Evolutionary conservation across 371 early-diverging fungal species (phyloP).

Genomic region (Synchytrium microbalum): DNA sequence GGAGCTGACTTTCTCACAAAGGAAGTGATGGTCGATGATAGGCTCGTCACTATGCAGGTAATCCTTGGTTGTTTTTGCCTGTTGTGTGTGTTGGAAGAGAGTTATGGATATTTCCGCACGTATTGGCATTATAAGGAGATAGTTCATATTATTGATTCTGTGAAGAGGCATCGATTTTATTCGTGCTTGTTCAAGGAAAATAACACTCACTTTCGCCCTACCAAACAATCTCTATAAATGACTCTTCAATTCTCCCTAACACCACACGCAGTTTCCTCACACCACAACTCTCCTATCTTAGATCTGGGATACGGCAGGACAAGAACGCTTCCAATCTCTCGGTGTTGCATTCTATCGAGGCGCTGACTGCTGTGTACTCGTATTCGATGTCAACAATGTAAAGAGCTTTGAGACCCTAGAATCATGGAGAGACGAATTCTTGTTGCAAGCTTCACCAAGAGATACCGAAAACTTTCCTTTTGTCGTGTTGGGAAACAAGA

Average conservation of each 20-base stretch:
- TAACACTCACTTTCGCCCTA: no score
- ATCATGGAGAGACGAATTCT: conserved; percentile 96
- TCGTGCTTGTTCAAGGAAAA: no score
- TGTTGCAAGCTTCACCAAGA: conserved; percentile 87
- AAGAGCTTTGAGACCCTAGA: conserved; percentile 93
- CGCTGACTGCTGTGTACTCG: conserved; percentile 98
- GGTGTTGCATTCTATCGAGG: conserved; percentile 94
- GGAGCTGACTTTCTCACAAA: conserved; percentile 99
- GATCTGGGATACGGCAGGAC: conserved; percentile 49
- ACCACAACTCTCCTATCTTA: conserved; percentile 11
- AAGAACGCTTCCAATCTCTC: conserved; percentile 88
- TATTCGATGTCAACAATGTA: conserved; percentile 93
- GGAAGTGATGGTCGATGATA: conserved; percentile 86
- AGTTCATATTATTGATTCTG: no score
- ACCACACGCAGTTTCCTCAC: no score
- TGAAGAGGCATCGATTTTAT: no score
- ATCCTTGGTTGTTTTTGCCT: background rate
- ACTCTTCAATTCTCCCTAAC: no score
- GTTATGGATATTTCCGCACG: no score
- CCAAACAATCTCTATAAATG: no score
- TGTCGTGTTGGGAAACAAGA: conserved; percentile 96
- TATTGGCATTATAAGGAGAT: no score
- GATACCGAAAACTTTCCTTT: conserved; percentile 97
- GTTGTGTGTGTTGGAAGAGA: conserved; percentile 1
- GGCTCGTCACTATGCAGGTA: conserved; percentile 86